phyloP scores from a whole-genome alignment of 108 stramenopile species.

The Cyclotella cryptica region DNA sequence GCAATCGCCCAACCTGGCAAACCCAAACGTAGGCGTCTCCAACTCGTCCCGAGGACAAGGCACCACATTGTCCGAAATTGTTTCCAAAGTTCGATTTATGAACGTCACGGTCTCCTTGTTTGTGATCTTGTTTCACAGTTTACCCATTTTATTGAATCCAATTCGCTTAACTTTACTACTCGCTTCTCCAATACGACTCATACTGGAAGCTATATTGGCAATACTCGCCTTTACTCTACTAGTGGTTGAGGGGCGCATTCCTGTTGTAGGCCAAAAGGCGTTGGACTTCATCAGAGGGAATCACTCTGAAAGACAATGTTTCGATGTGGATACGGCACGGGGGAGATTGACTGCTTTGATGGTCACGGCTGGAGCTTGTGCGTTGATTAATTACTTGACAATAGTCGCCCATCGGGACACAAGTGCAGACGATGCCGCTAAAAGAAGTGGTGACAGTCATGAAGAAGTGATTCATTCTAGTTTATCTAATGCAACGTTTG shows the following conservation, averaged over 20 bases:
- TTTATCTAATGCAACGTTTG: not conserved
- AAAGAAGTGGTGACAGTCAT: no score
- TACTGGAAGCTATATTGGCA: slow-evolving; percentile 19
- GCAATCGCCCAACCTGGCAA: no score
- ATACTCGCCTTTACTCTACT: slow-evolving; percentile 14
- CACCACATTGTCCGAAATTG: slow-evolving; percentile 31
- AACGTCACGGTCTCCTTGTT: slow-evolving; percentile 26
- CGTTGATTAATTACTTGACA: slow-evolving; percentile 20
- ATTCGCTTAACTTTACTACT: slow-evolving; percentile 18
- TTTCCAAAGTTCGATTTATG: slow-evolving; percentile 36
- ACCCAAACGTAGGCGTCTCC: no score
- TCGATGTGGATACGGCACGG: slow-evolving; percentile 34
- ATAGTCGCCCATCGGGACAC: not conserved
- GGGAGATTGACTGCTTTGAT: slow-evolving; percentile 29
- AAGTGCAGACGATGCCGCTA: not conserved
- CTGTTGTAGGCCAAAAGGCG: slow-evolving; percentile 29
- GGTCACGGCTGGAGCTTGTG: slow-evolving; percentile 24
- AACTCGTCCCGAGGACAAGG: slow-evolving; percentile 40
- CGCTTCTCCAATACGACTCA: slow-evolving; percentile 14
- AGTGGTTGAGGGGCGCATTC: slow-evolving; percentile 27
- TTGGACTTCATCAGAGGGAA: slow-evolving; percentile 10
- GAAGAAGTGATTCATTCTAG: no score
- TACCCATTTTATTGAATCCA: slow-evolving; percentile 35
- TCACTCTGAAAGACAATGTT: no score
- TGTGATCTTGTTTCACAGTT: slow-evolving; percentile 20